Percentiles rank a stretch among this genome's conserved stretches.
phyloP scores from a whole-genome alignment of 441 rosid genomes.

The Erodium trifolium region DNA sequence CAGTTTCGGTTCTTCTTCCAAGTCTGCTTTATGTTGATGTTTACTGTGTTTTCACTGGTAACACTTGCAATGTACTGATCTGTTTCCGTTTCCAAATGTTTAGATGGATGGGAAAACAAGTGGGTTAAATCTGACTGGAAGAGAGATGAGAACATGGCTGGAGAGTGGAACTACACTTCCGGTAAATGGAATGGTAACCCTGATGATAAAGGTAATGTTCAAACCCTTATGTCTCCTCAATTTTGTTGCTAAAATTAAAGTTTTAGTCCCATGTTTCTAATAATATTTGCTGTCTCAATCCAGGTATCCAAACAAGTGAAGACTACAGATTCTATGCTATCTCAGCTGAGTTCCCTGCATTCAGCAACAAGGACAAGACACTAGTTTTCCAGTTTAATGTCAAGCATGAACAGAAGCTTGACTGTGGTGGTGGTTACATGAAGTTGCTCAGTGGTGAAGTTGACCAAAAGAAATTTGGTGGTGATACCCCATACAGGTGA shows the following conservation, averaged over 20 bases:
- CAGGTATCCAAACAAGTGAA: conserved; percentile 88
- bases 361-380: conserved; percentile 83
- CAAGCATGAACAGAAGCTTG: conserved; percentile 96
- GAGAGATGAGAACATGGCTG: conserved; percentile 68
- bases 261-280: neutral
- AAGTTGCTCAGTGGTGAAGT: conserved; percentile 67
- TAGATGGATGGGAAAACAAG: conserved; percentile 81
- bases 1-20: neutral
- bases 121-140: conserved; percentile 98
- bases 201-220: conserved; percentile 59
- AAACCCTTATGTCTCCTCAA: neutral
- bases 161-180: conserved; percentile 79
- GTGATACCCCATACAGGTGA: conserved; percentile 86
- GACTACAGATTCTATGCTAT: conserved; percentile 89
- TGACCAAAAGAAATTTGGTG: conserved; percentile 87
- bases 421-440: conserved; percentile 98
- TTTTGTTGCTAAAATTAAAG: neutral
- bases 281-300: conserved; percentile 1
- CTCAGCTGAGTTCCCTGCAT: conserved; percentile 79
- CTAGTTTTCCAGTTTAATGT: conserved; percentile 82
- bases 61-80: neutral
- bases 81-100: neutral
- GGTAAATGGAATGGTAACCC: conserved; percentile 89
- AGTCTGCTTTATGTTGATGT: neutral
- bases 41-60: neutral